A percentile compares a stretch with the other conserved stretches of the same genome.
Conservation (phyloP, 2,329 filamentous ascomycete species). For the Didymella exigua region DNA sequence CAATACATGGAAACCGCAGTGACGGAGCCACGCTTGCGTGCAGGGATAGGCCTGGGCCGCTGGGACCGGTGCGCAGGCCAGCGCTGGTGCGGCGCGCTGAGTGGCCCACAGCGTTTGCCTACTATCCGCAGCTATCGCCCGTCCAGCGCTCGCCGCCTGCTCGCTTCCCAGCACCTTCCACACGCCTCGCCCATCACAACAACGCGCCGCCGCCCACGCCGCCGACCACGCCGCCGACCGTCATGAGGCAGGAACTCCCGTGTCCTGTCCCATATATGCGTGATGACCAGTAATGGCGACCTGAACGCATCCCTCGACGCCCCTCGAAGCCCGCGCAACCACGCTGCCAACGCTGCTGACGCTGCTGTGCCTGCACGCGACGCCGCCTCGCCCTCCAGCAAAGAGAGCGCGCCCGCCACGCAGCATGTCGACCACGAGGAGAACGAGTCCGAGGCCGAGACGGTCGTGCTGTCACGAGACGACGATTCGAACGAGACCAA, state of each 20-base stretch:
- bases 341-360: slow-evolving; percentile 1
- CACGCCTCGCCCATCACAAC: slow-evolving; percentile 18
- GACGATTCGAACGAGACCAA: slow-evolving; percentile 49
- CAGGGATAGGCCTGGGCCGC: slow-evolving; percentile 29
- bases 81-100: slow-evolving; percentile 26
- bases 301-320: slow-evolving; percentile 37
- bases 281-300: slow-evolving; percentile 50
- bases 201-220: slow-evolving; percentile 18
- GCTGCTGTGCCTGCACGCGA: slow-evolving; percentile 19
- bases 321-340: slow-evolving; percentile 21
- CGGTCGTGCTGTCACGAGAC: slow-evolving; percentile 52
- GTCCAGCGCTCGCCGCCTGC: slow-evolving; percentile 19
- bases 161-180: slow-evolving; percentile 22
- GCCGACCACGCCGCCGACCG: too few relatives aligned
- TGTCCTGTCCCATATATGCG: slow-evolving; percentile 46
- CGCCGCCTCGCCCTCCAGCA: slow-evolving; percentile 27
- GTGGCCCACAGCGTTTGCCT: slow-evolving; percentile 23
- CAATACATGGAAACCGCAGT: background rate
- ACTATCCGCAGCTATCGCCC: background rate
- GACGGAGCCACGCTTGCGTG: slow-evolving; percentile 15
- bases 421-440: slow-evolving; percentile 44
- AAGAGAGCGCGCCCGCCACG: slow-evolving; percentile 21
- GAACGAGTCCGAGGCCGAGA: slow-evolving; percentile 58
- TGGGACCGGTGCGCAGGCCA: slow-evolving; percentile 23
- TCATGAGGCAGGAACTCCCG: slow-evolving; percentile 48